These are phyloP conservation scores for Groenewaldozyma sp. DNA, from an alignment of 1,139 yeast species.

Conservation along the genomic window DNA sequence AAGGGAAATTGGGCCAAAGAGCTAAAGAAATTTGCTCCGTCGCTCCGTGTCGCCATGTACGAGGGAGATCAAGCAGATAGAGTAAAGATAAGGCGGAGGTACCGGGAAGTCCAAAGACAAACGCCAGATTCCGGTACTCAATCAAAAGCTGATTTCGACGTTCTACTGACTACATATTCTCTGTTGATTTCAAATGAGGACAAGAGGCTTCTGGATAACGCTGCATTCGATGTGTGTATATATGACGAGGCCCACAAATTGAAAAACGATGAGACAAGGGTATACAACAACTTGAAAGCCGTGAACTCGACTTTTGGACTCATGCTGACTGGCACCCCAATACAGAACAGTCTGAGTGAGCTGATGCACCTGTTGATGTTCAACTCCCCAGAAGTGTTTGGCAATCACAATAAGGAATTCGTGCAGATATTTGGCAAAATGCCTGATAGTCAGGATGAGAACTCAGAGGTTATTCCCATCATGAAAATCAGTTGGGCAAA, in stretches of 20 bases:
- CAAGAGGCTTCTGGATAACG: constrained; percentile 63
- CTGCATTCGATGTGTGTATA: constrained; percentile 78
- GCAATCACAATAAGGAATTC: constrained; percentile 95
- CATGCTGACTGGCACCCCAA: constrained; percentile 93
- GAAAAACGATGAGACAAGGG: constrained; percentile 88
- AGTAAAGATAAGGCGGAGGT: no score
- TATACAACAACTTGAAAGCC: constrained; percentile 80
- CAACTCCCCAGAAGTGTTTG: constrained; percentile 89
- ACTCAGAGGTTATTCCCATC: constrained; percentile 86
- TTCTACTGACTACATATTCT: constrained; percentile 87
- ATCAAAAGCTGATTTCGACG: constrained; percentile 75
- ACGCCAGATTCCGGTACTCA: constrained; percentile 81
- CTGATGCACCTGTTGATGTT: constrained; percentile 94
- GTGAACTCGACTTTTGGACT: constrained; percentile 82
- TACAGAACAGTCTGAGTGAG: constrained; percentile 91
- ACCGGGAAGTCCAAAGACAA: constrained; percentile 81
- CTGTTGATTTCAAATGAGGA: constrained; percentile 95
- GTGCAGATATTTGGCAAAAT: constrained; percentile 98
- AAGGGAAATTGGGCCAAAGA: constrained; percentile 98
- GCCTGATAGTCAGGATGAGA: constrained; percentile 94
- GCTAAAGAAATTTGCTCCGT: constrained; percentile 91
- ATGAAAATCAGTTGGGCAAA: no score
- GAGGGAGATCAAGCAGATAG: constrained; percentile 63
- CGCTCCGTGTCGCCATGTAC: constrained; percentile 42
- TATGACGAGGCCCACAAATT: constrained; percentile 97